phyloP scores from a whole-genome alignment of 495 filamentous ascomycete species.

The Filosporella fistucella region DNA sequence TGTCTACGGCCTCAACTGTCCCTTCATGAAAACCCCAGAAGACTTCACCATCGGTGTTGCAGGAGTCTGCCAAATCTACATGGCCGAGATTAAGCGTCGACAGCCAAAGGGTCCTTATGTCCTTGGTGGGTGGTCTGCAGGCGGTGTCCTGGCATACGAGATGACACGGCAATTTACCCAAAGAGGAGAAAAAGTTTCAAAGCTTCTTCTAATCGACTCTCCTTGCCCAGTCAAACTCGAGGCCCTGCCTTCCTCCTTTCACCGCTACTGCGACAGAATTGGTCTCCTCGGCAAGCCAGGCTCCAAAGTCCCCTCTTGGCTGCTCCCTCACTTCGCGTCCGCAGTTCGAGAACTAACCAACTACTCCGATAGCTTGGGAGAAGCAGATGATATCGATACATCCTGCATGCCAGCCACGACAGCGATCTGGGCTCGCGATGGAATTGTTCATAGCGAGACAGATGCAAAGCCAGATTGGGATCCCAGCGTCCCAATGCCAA shows the following conservation, averaged over 20 bases:
- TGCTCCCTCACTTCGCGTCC: slow-evolving; percentile 78
- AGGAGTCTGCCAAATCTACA: slow-evolving; percentile 51
- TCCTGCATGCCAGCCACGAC: slow-evolving; percentile 57
- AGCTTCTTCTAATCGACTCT: slow-evolving; percentile 77
- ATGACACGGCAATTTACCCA: slow-evolving; percentile 67
- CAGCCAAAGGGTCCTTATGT: slow-evolving; percentile 65
- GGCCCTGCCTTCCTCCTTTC: slow-evolving; percentile 70
- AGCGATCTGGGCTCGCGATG: slow-evolving; percentile 76
- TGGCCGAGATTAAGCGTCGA: slow-evolving; percentile 56
- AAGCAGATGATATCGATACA: slow-evolving; percentile 46
- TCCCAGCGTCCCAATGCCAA: slow-evolving; percentile 34
- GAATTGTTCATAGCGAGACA: slow-evolving; percentile 43
- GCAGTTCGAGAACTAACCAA: slow-evolving; percentile 71
- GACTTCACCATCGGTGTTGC: slow-evolving; percentile 51
- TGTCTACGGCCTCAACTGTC: slow-evolving; percentile 61
- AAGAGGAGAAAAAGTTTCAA: slow-evolving; percentile 63
- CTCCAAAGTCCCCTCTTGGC: slow-evolving; percentile 65
- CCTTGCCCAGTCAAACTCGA: slow-evolving; percentile 75
- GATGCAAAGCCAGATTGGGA: slow-evolving; percentile 59
- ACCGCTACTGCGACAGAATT: slow-evolving; percentile 73
- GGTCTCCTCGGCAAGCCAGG: slow-evolving; percentile 71
- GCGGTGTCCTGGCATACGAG: slow-evolving; percentile 85
- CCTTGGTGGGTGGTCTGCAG: slow-evolving; percentile 78
- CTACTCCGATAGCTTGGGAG: slow-evolving; percentile 40
- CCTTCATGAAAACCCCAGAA: slow-evolving; percentile 55